Conservation (phyloP, 805 yeast genomes). For the Priceomyces haplophilus region DNA sequence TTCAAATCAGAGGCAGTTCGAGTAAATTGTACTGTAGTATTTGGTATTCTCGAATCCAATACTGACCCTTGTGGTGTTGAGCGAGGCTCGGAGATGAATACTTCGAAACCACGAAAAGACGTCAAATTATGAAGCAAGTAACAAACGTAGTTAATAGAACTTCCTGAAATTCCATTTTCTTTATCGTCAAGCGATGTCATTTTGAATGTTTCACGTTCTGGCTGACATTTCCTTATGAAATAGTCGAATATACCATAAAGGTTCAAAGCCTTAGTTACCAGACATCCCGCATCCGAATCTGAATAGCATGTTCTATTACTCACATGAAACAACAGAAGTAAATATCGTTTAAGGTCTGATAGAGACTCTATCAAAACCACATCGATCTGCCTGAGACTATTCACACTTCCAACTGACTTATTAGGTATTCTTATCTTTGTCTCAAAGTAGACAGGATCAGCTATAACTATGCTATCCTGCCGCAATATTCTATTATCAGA, state of each 20-base stretch:
- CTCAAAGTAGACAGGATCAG: constrained; percentile 6
- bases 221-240: neutral
- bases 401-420: constrained; percentile 3
- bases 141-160: constrained; percentile 8
- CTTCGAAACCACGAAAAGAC: constrained; percentile 2
- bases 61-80: neutral
- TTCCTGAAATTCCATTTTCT: constrained; percentile 4
- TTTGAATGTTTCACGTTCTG: neutral
- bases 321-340: neutral
- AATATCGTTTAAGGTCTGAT: constrained; percentile 5
- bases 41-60: neutral
- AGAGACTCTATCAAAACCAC: constrained; percentile 10
- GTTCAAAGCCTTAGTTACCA: constrained; percentile 4
- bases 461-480: constrained; percentile 8
- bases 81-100: constrained; percentile 6
- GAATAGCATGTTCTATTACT: neutral
- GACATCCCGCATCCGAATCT: neutral
- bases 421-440: neutral
- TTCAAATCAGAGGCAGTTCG: too few species aligned
- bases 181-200: neutral
- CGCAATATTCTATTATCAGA: neutral
- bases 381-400: constrained; percentile 3
- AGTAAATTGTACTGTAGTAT: too few species aligned
- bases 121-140: constrained; percentile 8
- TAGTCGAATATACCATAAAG: constrained; percentile 9